Evolutionary conservation across 2,329 filamentous ascomycete genomes (phyloP).

Genomic region (Xylariaceae sp.): DNA sequence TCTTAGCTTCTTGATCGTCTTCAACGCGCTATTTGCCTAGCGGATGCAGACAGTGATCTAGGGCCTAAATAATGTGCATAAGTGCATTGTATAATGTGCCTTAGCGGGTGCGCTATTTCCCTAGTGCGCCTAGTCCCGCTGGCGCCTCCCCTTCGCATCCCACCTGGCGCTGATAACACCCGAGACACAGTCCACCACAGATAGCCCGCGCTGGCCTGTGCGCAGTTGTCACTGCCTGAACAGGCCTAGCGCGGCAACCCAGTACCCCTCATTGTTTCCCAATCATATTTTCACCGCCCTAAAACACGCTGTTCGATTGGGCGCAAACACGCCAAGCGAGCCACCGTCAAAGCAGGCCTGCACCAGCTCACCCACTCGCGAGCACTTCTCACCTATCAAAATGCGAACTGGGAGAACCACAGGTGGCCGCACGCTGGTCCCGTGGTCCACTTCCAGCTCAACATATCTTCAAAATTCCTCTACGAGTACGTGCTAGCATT

Average conservation of each 20-base stretch:
- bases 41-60: not conserved
- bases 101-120: not conserved
- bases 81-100: not conserved
- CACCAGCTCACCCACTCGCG: slow-evolving; percentile 4
- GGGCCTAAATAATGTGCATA: not conserved
- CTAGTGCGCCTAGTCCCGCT: not conserved
- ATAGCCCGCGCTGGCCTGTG: not conserved
- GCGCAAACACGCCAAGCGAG: slow-evolving; percentile 7
- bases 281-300: slow-evolving; percentile 17
- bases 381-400: slow-evolving; percentile 13
- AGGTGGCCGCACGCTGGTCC: slow-evolving; percentile 1
- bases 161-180: not conserved
- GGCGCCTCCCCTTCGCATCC: not conserved
- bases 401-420: slow-evolving; percentile 6
- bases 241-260: not conserved
- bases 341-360: slow-evolving; percentile 10
- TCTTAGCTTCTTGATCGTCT: no score
- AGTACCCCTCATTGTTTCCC: slow-evolving; percentile 3
- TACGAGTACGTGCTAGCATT: not conserved
- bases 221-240: not conserved
- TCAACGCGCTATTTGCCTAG: not conserved
- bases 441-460: slow-evolving; percentile 14
- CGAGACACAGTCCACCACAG: not conserved
- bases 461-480: slow-evolving; percentile 13
- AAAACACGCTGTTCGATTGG: slow-evolving; percentile 10